Percentiles rank a stretch among this genome's conserved stretches.
phyloP scores from a whole-genome alignment of 192 early-diverging fungal species.

The Powellomyces hirtus region DNA sequence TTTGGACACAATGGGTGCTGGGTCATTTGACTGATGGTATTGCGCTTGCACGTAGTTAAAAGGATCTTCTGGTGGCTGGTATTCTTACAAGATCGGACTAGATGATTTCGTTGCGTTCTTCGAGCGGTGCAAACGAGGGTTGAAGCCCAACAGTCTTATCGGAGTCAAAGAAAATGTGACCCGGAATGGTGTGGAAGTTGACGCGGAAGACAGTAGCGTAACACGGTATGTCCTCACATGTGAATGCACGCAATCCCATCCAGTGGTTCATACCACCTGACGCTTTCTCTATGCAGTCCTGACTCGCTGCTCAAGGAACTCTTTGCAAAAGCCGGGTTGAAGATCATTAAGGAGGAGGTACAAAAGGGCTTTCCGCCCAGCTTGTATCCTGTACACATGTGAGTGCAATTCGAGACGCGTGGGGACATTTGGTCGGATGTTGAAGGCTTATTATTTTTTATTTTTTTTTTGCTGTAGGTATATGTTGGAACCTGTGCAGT shows the following conservation, averaged over 20 bases:
- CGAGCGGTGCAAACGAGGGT: slow-evolving; percentile 64
- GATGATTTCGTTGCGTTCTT: slow-evolving; percentile 86
- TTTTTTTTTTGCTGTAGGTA: background rate
- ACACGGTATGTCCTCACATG: slow-evolving; percentile 32
- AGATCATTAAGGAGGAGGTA: slow-evolving; percentile 32
- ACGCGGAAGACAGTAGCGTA: slow-evolving; percentile 65
- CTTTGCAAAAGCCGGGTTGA: slow-evolving; percentile 37
- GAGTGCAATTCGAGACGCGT: background rate
- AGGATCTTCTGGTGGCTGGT: background rate
- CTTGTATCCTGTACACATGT: slow-evolving; percentile 42
- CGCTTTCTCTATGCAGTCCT: slow-evolving; percentile 14
- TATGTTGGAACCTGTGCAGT: background rate
- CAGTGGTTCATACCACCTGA: no score
- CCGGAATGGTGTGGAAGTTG: slow-evolving; percentile 60
- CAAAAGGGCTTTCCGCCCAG: slow-evolving; percentile 39
- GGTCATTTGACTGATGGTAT: slow-evolving; percentile 88
- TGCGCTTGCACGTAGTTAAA: background rate
- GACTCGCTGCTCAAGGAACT: slow-evolving; percentile 27
- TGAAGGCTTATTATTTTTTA: background rate
- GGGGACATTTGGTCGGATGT: background rate
- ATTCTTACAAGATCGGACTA: slow-evolving; percentile 19
- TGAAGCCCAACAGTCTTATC: slow-evolving; percentile 70
- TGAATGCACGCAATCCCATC: no score
- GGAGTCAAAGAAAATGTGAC: slow-evolving; percentile 92
- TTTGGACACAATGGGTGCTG: slow-evolving; percentile 98